Conservation (phyloP, 2,329 filamentous ascomycete species). For the Phyllosticta citribraziliensis region DNA sequence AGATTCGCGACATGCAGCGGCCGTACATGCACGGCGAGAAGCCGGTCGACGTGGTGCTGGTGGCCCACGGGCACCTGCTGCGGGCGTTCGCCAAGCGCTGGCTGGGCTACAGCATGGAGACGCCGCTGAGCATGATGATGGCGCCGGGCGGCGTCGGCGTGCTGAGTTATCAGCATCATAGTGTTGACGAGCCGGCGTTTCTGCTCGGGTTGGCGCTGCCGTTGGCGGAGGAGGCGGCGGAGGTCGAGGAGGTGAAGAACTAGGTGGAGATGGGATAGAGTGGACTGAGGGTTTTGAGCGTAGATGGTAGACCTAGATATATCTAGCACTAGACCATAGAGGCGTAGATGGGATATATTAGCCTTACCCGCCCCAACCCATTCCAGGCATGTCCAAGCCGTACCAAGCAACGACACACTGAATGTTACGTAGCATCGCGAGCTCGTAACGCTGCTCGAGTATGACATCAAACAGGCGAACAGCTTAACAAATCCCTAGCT, state of each 20-base stretch:
- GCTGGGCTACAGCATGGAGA: conserved; percentile 58
- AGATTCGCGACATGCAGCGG: conserved; percentile 56
- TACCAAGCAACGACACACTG: no score
- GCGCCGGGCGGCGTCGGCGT: conserved; percentile 79
- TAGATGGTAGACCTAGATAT: no score
- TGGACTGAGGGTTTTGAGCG: not conserved
- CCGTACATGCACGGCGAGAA: conserved; percentile 32
- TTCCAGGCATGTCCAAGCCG: no score
- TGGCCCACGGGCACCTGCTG: conserved; percentile 78
- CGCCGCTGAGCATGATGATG: conserved; percentile 62
- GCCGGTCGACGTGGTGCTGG: conserved; percentile 59
- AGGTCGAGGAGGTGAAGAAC: not conserved
- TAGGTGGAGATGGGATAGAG: not conserved
- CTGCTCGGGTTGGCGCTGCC: conserved; percentile 10
- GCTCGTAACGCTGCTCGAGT: no score
- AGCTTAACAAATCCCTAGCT: no score
- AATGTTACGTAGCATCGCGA: no score
- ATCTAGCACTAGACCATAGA: no score
- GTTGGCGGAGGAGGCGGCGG: not conserved
- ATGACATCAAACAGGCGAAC: no score
- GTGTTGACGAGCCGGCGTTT: conserved; percentile 67
- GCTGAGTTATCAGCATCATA: conserved; percentile 74
- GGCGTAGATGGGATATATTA: no score
- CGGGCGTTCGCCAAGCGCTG: conserved; percentile 79
- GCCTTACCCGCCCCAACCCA: no score